A percentile compares a stretch with the other conserved stretches of the same genome.
These are phyloP conservation scores for Saccharomyces hybrid DNA, from an alignment of 1,139 yeast species.

Conservation along the genomic window DNA sequence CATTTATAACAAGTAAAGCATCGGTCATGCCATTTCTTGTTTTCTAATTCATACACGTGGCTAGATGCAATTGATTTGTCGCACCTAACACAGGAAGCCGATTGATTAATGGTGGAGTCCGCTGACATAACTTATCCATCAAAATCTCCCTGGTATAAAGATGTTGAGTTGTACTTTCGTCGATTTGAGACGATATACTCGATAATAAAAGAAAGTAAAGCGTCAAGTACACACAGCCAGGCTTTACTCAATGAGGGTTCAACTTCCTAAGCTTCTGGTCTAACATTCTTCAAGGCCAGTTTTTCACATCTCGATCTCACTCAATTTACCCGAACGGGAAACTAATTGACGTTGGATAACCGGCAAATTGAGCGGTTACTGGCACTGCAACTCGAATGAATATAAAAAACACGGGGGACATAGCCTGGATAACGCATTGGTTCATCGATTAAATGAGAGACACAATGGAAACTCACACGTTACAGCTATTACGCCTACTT, in stretches of 20 bases:
- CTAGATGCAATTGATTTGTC: slow-evolving; percentile 50
- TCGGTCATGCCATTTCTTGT: slow-evolving; percentile 87
- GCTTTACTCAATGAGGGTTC: background rate
- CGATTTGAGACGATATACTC: background rate
- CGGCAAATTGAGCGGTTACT: background rate
- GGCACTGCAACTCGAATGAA: background rate
- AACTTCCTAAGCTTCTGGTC: background rate
- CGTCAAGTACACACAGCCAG: background rate
- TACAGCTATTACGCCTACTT: background rate
- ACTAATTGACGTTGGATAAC: background rate
- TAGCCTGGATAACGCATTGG: background rate
- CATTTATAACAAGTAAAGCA: slow-evolving; percentile 87
- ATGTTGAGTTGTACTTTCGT: background rate
- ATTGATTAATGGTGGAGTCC: slow-evolving; percentile 1
- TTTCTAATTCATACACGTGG: slow-evolving; percentile 75
- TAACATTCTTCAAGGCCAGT: background rate
- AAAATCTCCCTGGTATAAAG: background rate
- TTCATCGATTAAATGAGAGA: background rate
- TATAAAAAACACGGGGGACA: background rate
- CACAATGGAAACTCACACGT: background rate
- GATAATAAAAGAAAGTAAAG: background rate
- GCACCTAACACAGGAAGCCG: slow-evolving; percentile 22
- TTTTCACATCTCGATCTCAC: background rate
- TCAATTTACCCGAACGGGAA: slow-evolving; percentile 7
- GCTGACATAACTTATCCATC: slow-evolving; percentile 1